Evolutionary conservation across 2,329 filamentous ascomycete genomes (phyloP), one percentile per base, ranked within the genome.

Genomic region (Penicillium nordicum): DNA sequence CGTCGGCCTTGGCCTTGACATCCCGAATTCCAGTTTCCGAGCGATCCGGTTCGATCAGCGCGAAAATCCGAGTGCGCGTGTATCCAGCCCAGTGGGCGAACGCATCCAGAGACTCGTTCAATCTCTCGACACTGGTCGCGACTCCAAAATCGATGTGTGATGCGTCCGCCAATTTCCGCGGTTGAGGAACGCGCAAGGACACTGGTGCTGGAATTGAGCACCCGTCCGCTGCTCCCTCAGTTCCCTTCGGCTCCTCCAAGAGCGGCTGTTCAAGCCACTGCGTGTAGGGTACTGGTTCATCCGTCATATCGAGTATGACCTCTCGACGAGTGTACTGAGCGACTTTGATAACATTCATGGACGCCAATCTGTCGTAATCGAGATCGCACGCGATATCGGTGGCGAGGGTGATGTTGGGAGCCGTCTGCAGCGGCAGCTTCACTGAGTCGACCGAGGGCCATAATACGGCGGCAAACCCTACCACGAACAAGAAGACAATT

Each of bases 91-190:
- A 86, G 59, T 83, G 82, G 14, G 78, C 71, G 54, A 86, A 82
- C 16, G 79, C 74, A 11, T 77, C 70, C 36, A 84, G 70, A 0
- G 82, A 82, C 7, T 77, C 75, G 38, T 77, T 70, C 53, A 86
- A 69, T 34, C 84, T 78, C 27, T 76, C 74, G 32, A 80, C 73
- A 8, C 74, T 79, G 23, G 83, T 84, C 0, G 83, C 81, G 5
- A 86, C 77, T 53, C 82, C 84, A 58, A 87, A 86, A 55, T 83
- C 69, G 43, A 85, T 76, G 50, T 84, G 77, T 5, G 74, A 72
- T 0, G 76, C 72, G 59, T 82, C 82, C 9, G 74, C 74, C 30
- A 70, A 63, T 30, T 67, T 64, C 0, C 79, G 76, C 0, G 78
- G 74, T 0, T 63, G 62, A 0, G 82, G 78, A 0, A 85, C 80